These are phyloP conservation scores for Ziziphus jujuba DNA, from an alignment of 306 rosid species.

Conservation along the genomic window DNA sequence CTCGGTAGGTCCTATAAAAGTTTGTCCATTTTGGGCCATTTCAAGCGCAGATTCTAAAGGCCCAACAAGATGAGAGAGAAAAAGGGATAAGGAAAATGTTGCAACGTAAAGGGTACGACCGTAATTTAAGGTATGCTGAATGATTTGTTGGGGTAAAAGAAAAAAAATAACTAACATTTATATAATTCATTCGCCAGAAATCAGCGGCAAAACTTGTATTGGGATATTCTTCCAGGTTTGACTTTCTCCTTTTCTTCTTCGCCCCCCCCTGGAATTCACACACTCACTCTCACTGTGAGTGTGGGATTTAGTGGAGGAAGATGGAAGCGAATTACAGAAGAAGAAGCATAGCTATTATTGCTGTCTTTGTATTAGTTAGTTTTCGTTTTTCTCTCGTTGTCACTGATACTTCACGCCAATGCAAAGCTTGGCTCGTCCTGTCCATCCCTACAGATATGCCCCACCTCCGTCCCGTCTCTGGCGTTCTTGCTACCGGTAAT, in stretches of 20 bases:
- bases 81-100: no score
- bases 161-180: no score
- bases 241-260: neutral
- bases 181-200: no score
- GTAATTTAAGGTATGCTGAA: neutral
- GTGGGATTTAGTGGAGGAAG: neutral
- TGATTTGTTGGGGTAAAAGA: no score
- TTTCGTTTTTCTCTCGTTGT: constrained; percentile 26
- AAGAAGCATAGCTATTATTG: constrained; percentile 4
- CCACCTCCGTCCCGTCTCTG: constrained; percentile 55
- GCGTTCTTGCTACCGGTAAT: constrained; percentile 72
- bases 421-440: constrained; percentile 91
- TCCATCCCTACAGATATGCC: constrained; percentile 92
- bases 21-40: no score
- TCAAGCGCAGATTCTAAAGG: no score
- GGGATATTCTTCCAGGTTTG: neutral
- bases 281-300: no score
- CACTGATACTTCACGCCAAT: constrained; percentile 29
- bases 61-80: no score
- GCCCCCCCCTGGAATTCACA: no score
- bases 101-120: neutral
- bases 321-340: constrained; percentile 15
- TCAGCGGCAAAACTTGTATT: no score
- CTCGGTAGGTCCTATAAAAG: no score
- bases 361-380: constrained; percentile 21